phyloP scores from a whole-genome alignment of 306 rosid genomes.

The Lathyrus tuberosus region DNA sequence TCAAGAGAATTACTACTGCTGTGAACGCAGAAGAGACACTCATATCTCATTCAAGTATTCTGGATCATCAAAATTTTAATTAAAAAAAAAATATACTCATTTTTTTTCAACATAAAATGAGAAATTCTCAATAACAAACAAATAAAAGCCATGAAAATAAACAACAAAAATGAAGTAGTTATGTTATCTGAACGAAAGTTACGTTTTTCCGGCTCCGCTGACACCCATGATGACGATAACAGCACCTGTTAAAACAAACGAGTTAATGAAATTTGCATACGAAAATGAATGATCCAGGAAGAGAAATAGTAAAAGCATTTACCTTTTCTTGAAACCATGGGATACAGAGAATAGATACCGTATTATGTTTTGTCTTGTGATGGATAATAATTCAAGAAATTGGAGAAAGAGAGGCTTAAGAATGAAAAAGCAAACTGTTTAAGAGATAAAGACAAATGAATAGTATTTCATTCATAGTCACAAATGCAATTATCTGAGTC shows the following conservation, averaged over 20 bases:
- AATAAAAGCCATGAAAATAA: neutral
- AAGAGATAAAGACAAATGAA: constrained; percentile 4
- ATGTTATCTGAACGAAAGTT: constrained; percentile 18
- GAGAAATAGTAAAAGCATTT: neutral
- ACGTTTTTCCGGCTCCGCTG: constrained; percentile 93
- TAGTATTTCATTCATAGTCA: neutral
- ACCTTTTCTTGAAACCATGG: constrained; percentile 42
- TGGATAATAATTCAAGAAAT: neutral
- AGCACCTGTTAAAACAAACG: constrained; percentile 37
- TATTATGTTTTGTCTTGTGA: constrained; percentile 15
- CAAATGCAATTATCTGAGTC: neutral
- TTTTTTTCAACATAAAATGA: no score
- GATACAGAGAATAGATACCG: neutral
- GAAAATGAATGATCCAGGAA: neutral
- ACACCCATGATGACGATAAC: constrained; percentile 77
- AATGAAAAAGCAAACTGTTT: neutral
- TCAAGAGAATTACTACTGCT: no score
- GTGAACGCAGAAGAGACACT: no score
- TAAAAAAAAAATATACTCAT: no score
- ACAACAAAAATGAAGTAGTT: neutral
- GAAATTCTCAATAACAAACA: no score
- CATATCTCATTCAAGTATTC: no score
- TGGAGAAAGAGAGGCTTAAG: neutral
- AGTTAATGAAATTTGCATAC: neutral
- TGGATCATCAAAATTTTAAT: no score